Evolutionary conservation across 345 rosid species (phyloP).

Genomic region (Punica granatum): DNA sequence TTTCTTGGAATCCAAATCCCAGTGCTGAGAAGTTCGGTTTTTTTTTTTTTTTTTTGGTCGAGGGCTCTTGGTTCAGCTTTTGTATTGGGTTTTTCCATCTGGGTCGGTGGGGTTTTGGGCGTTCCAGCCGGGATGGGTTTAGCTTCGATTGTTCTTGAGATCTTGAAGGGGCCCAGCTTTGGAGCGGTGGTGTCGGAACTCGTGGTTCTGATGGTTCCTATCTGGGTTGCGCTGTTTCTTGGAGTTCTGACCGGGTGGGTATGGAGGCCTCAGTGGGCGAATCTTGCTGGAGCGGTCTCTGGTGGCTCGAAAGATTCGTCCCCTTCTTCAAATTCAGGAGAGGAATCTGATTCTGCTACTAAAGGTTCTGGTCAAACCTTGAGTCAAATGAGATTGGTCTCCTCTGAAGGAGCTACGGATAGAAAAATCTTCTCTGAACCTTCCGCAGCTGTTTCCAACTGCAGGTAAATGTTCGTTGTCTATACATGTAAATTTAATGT

Average conservation of each 20-base stretch:
- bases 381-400: conserved; percentile 23
- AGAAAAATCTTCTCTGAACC: conserved; percentile 16
- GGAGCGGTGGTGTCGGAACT: conserved; percentile 42
- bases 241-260: conserved; percentile 95
- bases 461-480: conserved; percentile 30
- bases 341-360: conserved; percentile 3
- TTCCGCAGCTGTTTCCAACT: conserved; percentile 20
- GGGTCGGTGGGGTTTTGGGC: background rate
- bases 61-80: background rate
- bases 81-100: background rate
- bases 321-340: background rate
- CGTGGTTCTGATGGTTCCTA: conserved; percentile 37
- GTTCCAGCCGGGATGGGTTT: conserved; percentile 30
- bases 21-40: background rate
- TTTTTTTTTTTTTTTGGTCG: too few relatives aligned
- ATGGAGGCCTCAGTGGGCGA: conserved; percentile 88
- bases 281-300: conserved; percentile 28
- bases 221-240: conserved; percentile 65
- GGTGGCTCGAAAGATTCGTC: conserved; percentile 10
- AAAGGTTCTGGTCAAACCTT: conserved; percentile 21
- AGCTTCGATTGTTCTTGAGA: conserved; percentile 37
- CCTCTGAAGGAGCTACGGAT: conserved; percentile 18
- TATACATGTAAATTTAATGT: background rate
- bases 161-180: conserved; percentile 29
- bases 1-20: too few relatives aligned